Percentiles rank a stretch among this genome's conserved stretches.
Evolutionary conservation across 169 alveolate genomes (phyloP).

Genomic region (Plasmodium knowlesi): DNA sequence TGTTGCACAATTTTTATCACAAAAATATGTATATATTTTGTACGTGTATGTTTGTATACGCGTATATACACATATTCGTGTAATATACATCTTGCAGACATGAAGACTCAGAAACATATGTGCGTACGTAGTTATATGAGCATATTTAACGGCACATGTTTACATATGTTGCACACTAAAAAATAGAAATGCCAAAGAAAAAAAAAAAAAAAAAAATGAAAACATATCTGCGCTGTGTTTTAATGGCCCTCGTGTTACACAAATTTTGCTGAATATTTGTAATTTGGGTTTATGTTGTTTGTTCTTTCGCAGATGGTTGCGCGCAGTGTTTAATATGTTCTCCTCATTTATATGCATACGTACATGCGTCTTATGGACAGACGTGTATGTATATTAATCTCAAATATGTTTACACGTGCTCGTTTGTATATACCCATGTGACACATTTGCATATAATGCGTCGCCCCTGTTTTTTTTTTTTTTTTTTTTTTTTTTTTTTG

Average conservation of each 20-base stretch:
- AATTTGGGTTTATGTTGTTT: conserved; percentile 37
- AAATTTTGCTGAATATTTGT: neutral
- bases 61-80: conserved; percentile 5
- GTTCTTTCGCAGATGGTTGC: conserved; percentile 35
- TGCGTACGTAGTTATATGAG: conserved; percentile 3
- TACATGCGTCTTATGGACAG: neutral
- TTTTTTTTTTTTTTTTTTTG: conserved; percentile 15
- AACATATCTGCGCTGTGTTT: conserved; percentile 29
- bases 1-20: conserved; percentile 31
- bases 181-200: conserved; percentile 6
- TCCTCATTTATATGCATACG: conserved; percentile 1
- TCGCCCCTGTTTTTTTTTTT: neutral
- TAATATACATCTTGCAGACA: conserved; percentile 42
- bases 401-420: neutral
- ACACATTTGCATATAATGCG: neutral
- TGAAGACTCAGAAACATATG: conserved; percentile 12
- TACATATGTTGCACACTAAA: conserved; percentile 11
- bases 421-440: neutral
- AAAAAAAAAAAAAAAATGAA: conserved; percentile 7
- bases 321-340: conserved; percentile 4
- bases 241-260: neutral
- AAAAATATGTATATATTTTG: neutral
- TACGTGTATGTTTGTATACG: neutral
- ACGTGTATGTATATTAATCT: neutral
- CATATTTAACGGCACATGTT: neutral